Conservation (phyloP, 768 basidiomycete species). For the Lepiota subincarnata region DNA sequence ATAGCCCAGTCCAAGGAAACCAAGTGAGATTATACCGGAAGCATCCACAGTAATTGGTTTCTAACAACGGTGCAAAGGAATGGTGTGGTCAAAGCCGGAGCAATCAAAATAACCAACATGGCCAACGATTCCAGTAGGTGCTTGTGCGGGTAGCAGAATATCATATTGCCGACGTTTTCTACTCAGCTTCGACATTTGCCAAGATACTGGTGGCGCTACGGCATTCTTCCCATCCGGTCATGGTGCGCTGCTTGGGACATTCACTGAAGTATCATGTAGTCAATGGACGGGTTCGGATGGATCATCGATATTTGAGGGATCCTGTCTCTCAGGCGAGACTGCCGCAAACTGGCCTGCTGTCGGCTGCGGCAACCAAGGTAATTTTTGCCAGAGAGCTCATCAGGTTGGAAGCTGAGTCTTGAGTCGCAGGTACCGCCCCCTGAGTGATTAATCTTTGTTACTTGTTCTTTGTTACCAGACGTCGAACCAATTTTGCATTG, state of each 20-base stretch:
- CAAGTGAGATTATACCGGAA: conserved; percentile 21
- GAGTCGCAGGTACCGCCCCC: neutral
- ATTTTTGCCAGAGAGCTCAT: neutral
- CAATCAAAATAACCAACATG: conserved; percentile 38
- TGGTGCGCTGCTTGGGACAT: conserved; percentile 50
- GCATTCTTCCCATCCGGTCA: conserved; percentile 57
- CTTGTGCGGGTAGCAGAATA: neutral
- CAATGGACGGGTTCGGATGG: conserved; percentile 57
- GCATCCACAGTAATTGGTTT: neutral
- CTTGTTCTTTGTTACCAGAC: conserved; percentile 18
- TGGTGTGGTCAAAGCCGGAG: conserved; percentile 52
- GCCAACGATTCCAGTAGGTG: conserved; percentile 46
- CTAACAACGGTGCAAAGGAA: conserved; percentile 22
- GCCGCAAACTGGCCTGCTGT: conserved; percentile 48
- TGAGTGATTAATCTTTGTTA: neutral
- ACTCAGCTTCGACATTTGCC: conserved; percentile 55
- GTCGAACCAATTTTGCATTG: conserved; percentile 28
- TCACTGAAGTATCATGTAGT: conserved; percentile 52
- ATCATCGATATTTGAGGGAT: conserved; percentile 38
- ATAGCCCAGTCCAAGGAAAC: conserved; percentile 43
- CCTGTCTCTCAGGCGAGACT: conserved; percentile 47
- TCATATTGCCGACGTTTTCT: neutral
- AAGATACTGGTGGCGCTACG: conserved; percentile 47
- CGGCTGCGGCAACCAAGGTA: conserved; percentile 55
- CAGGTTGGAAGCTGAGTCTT: conserved; percentile 17